Evolutionary conservation across 1,139 yeast species (phyloP), one percentile per base, ranked within the genome.

Genomic region (Lodderomyces beijingensis): DNA sequence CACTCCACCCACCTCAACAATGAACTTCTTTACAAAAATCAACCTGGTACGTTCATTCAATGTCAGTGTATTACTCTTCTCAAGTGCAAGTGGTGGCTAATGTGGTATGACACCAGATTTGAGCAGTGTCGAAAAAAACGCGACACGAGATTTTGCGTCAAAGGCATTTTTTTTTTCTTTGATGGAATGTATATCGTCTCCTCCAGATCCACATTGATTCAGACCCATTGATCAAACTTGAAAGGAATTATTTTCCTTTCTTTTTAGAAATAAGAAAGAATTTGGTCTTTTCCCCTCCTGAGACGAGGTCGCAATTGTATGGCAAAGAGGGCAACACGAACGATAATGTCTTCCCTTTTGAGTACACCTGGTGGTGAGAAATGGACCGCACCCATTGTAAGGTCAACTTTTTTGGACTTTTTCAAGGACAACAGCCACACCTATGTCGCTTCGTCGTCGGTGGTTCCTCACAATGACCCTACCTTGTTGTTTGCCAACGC

Each of bases 391-490:
- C 43, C 74, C 12, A 76, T 75, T 55, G 98, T 91, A 50, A 86
- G 99, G 64, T 62, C 73, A 44, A 85, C 97, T 29, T 91, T 86
- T 57, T 69, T 91, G 51, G 83, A 88, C 43, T 91, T 65, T 55
- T 91, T 91, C 65, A 74, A 77, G 49, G 55, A 65, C 29, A 69
- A 71, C 32, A 70, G 69, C 16, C 99, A 91, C 59, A 77, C 78
- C 2, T 88, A 72, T 57, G 91, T 91, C 34, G 88, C 96, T 21
- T 83, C 95, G 1, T 88, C 97, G 4, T 86, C 96, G 1, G 97
- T 91, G 24, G 82, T 91, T 39, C 99, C 99, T 36, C 95, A 83
- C 58, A 96, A 91, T 62, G 99, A 91, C 57, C 98, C 98, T 35
- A 89, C 97, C 12, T 73, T 89, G 45, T 68, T 91, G 44, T 89